Percentiles rank a stretch among this genome's conserved stretches.
Evolutionary conservation across 2,329 filamentous ascomycete genomes (phyloP).

Genomic region (Nemania serpens): DNA sequence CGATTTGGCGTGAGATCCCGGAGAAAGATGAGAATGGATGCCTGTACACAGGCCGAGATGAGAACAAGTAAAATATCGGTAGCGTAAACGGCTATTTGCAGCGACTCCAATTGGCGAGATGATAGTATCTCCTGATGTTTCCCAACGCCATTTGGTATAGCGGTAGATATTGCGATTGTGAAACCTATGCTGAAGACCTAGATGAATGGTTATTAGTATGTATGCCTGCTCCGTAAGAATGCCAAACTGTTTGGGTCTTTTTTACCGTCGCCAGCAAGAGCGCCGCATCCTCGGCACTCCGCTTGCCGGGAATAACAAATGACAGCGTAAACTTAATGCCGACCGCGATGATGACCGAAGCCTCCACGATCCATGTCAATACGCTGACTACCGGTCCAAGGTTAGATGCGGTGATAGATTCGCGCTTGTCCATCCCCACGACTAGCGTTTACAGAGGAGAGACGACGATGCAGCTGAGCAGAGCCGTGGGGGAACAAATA

Average conservation of each 20-base stretch:
- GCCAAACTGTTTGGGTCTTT: neutral
- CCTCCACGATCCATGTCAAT: conserved; percentile 26
- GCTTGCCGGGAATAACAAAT: conserved; percentile 16
- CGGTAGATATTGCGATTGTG: conserved; percentile 24
- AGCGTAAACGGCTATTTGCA: conserved; percentile 24
- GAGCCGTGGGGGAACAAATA: neutral
- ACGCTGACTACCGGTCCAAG: conserved; percentile 27
- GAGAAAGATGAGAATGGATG: conserved; percentile 24
- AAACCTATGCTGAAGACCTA: conserved; percentile 27
- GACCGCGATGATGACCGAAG: conserved; percentile 23
- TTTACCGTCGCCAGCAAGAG: conserved; percentile 25
- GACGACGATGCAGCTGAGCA: neutral
- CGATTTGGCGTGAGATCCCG: conserved; percentile 22
- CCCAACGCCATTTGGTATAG: conserved; percentile 27
- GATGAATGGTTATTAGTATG: conserved; percentile 12
- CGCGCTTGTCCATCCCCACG: conserved; percentile 26
- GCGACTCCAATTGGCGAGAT: conserved; percentile 18
- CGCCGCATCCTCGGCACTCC: conserved; percentile 21
- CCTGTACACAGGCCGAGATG: conserved; percentile 20
- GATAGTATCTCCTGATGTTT: conserved; percentile 23
- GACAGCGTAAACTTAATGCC: conserved; percentile 27
- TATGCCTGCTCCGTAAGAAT: too few species aligned
- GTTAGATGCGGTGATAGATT: conserved; percentile 22
- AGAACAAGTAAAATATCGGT: conserved; percentile 24
- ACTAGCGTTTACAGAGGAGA: neutral